phyloP scores from a whole-genome alignment of 2,329 filamentous ascomycete species.

The Paramyrothecium sp. region DNA sequence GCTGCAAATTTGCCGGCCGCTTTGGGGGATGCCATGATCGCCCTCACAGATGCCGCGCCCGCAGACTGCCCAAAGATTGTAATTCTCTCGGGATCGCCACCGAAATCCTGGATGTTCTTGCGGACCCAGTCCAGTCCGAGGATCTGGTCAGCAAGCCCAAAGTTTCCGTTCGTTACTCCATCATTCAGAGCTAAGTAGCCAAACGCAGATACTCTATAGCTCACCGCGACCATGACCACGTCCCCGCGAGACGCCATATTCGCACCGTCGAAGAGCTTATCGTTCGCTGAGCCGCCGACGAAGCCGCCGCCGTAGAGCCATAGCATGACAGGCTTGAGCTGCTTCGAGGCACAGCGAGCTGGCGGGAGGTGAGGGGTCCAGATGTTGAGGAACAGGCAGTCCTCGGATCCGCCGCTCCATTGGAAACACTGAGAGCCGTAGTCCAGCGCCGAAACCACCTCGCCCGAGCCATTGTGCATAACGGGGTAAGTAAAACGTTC shows the following conservation, averaged over 20 bases:
- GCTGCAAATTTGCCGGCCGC: not conserved
- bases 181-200: conserved; percentile 1
- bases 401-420: not conserved
- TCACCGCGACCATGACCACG: conserved; percentile 1
- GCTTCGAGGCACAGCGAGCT: not conserved
- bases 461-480: not conserved
- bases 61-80: conserved; percentile 2
- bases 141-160: conserved; percentile 1
- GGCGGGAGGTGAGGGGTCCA: conserved; percentile 2
- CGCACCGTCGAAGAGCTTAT: conserved; percentile 1
- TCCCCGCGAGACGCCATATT: conserved; percentile 1
- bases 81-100: not conserved
- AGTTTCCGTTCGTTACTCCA: conserved; percentile 3
- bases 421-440: not conserved
- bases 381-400: conserved; percentile 2
- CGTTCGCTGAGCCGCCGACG: not conserved
- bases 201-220: not conserved
- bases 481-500: not conserved
- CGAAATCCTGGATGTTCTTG: conserved; percentile 1
- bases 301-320: conserved; percentile 1
- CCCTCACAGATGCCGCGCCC: not conserved
- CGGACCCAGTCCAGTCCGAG: not conserved
- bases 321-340: not conserved
- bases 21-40: not conserved
- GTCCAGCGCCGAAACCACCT: not conserved